Evolutionary conservation across 2,329 filamentous ascomycete species (phyloP), one percentile per base, ranked within the genome.

Genomic region (Trichophyton schoenleinii): DNA sequence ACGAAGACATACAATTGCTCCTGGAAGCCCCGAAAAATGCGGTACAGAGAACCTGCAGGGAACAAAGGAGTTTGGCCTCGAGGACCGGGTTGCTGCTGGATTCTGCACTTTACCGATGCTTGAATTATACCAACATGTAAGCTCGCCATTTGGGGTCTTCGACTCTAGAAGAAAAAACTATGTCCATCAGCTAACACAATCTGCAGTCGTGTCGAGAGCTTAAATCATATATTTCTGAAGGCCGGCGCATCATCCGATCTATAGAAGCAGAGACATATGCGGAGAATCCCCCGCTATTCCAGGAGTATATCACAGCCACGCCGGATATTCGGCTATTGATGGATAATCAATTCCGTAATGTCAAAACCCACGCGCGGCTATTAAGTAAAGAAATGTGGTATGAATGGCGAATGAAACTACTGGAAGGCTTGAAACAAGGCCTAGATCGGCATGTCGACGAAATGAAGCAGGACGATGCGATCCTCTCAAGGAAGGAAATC

Each of bases 381-480:
- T 79, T 91, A 59, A 96, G 92, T 76, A 96, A 96, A 71, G 90
- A 89, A 62, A 91, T 94, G 79, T 99, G 94, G 94, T 99, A 99
- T 72, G 88, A 92, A 69, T 99, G 94, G 94, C 87, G 94, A 46
- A 92, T 89, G 80, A 92, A 94, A 68, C 81, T 97, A 25, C 85
- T 88, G 34, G 81, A 91, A 61, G 88, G 89, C 18, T 80, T 99
- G 42, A 91, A 88, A 70, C 86, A 90, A 67, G 91, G 89, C 2
- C 81, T 97, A 2, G 73, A 88, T 60, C 85, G 83, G 63, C 94
- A 91, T 62, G 79, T 83, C 0, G 83, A 88, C 61, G 89, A 87
- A 20, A 89, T 99, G 83, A 81, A 84, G 55, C 77, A 78, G 0
- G 94, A 99, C 67, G 84, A 88, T 59, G 77, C 81, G 60, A 69